Conservation (phyloP, 371 early-diverging fungal genomes). For the Mucor racemosus region DNA sequence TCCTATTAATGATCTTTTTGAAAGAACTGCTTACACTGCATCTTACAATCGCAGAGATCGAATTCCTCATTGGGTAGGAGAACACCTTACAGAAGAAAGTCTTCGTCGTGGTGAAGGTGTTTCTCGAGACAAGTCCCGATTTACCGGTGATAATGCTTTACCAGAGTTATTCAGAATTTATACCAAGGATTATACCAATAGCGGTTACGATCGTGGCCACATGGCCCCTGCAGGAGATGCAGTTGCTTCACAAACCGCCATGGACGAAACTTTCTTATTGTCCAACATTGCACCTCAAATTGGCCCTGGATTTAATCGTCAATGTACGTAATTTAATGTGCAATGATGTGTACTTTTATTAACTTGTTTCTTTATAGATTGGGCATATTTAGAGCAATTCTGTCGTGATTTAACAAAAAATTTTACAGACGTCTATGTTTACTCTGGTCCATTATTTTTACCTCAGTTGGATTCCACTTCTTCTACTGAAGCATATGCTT, state of each 20-base stretch:
- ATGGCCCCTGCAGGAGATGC: conserved; percentile 82
- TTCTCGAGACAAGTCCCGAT: conserved; percentile 62
- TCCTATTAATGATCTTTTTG: conserved; percentile 53
- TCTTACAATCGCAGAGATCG: conserved; percentile 75
- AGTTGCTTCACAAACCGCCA: conserved; percentile 59
- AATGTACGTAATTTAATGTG: conserved; percentile 41
- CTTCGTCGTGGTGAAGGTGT: conserved; percentile 56
- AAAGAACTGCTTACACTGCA: conserved; percentile 56
- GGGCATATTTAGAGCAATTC: conserved; percentile 79
- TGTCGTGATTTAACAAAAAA: conserved; percentile 65
- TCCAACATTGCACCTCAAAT: conserved; percentile 84
- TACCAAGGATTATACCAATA: conserved; percentile 67
- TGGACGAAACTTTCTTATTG: conserved; percentile 78
- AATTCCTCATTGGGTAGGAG: conserved; percentile 82
- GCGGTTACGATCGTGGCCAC: conserved; percentile 86
- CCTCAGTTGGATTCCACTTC: conserved; percentile 54
- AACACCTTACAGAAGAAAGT: conserved; percentile 74
- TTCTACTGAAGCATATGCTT: background rate
- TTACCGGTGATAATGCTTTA: conserved; percentile 64
- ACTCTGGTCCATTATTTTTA: conserved; percentile 80
- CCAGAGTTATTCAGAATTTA: conserved; percentile 67
- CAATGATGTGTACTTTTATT: conserved; percentile 22
- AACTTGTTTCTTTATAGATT: conserved; percentile 34
- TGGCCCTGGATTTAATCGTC: conserved; percentile 80
- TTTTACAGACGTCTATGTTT: conserved; percentile 75